Evolutionary conservation across 2,329 filamentous ascomycete species (phyloP).

Genomic region (Phyllosticta citrichinensis): DNA sequence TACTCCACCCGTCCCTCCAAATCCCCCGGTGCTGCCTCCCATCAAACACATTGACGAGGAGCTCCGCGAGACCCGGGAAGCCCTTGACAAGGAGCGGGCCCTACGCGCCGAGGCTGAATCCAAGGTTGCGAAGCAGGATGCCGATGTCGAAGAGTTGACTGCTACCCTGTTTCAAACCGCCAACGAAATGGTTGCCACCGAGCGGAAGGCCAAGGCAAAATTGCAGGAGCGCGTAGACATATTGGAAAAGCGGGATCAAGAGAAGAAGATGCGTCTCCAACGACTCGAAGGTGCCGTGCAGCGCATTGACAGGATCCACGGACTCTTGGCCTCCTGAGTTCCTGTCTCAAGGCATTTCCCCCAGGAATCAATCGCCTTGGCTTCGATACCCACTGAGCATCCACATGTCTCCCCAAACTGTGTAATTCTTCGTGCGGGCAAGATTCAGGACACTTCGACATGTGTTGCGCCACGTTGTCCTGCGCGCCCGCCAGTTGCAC

Average conservation of each 20-base stretch:
- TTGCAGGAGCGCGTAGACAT: slow-evolving; percentile 61
- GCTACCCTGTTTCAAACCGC: slow-evolving; percentile 69
- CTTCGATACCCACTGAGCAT: too few species aligned
- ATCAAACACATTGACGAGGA: slow-evolving; percentile 45
- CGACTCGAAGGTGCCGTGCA: slow-evolving; percentile 60
- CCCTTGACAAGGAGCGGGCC: slow-evolving; percentile 55
- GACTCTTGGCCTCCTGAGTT: slow-evolving; percentile 38
- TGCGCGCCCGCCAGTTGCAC: background rate
- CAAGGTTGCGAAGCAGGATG: slow-evolving; percentile 54
- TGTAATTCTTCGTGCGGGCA: background rate
- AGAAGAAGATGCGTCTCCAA: slow-evolving; percentile 60
- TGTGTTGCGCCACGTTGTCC: background rate
- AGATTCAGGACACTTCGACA: background rate
- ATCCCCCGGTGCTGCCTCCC: slow-evolving; percentile 17
- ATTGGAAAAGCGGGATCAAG: slow-evolving; percentile 58
- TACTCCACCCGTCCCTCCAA: slow-evolving; percentile 21
- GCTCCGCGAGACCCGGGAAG: slow-evolving; percentile 45
- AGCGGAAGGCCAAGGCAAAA: slow-evolving; percentile 59
- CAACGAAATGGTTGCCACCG: slow-evolving; percentile 76
- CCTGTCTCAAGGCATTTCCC: background rate
- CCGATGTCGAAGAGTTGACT: slow-evolving; percentile 70
- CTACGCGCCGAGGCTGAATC: slow-evolving; percentile 61
- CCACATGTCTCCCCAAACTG: too few species aligned
- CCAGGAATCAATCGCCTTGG: background rate
- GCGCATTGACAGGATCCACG: slow-evolving; percentile 60